Percentiles rank a stretch among this genome's conserved stretches.
Conservation (phyloP, 441 rosid genomes). For the Flueggea neowawraea region DNA sequence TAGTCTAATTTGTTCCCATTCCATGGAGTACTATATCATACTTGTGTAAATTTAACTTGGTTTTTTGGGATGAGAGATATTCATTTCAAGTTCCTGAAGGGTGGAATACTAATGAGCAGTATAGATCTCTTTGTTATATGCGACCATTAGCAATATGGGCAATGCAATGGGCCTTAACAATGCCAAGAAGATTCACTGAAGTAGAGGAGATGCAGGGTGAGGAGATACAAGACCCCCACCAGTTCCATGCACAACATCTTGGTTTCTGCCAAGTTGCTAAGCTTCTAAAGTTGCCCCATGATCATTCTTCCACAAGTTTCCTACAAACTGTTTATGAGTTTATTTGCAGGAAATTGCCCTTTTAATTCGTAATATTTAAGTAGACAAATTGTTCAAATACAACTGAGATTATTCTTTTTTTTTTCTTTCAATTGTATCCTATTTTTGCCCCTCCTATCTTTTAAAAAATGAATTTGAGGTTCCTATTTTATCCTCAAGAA, state of each 20-base stretch:
- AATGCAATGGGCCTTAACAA: slow-evolving; percentile 84
- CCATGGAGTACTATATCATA: no score
- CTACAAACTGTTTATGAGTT: slow-evolving; percentile 55
- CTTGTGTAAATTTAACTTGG: no score
- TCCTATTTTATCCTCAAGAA: no score
- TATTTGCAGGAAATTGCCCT: slow-evolving; percentile 36
- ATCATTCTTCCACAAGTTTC: slow-evolving; percentile 35
- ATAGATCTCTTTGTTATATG: slow-evolving; percentile 69
- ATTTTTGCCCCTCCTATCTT: no score
- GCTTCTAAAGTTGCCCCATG: slow-evolving; percentile 53
- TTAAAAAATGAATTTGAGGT: no score
- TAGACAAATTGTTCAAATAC: no score
- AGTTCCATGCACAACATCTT: slow-evolving; percentile 33
- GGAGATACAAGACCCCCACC: slow-evolving; percentile 16
- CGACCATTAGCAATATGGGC: slow-evolving; percentile 93
- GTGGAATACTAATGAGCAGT: slow-evolving; percentile 62
- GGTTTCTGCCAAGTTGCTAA: slow-evolving; percentile 65
- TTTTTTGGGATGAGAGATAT: slow-evolving; percentile 33
- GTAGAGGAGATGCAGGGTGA: slow-evolving; percentile 13
- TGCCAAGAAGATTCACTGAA: slow-evolving; percentile 17
- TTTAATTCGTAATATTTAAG: not conserved
- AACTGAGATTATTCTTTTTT: no score
- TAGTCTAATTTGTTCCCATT: no score
- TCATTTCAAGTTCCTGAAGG: slow-evolving; percentile 90
- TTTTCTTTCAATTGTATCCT: no score